Evolutionary conservation across 352 stramenopile genomes (phyloP).

Genomic region (Pythium insidiosum): DNA sequence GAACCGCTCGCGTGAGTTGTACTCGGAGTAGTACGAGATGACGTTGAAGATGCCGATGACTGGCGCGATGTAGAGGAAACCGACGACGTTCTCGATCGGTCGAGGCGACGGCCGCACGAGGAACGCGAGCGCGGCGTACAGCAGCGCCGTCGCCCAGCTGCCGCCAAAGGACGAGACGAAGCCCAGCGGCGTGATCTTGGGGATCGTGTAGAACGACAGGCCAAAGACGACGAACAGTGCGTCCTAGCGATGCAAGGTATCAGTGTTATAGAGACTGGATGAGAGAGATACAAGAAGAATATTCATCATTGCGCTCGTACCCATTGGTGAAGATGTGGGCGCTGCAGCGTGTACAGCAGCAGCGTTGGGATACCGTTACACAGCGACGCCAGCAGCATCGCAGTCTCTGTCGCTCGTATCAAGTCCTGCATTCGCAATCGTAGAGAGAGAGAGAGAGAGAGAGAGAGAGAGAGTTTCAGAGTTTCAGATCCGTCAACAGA

Average conservation of each 20-base stretch:
- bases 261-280: not conserved
- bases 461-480: no score
- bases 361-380: slow-evolving; percentile 65
- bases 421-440: slow-evolving; percentile 29
- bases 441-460: not conserved
- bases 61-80: slow-evolving; percentile 57
- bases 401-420: slow-evolving; percentile 47
- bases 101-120: slow-evolving; percentile 34
- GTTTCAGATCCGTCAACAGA: no score
- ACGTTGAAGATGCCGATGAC: slow-evolving; percentile 82
- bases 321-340: slow-evolving; percentile 72
- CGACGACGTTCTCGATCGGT: slow-evolving; percentile 42
- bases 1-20: slow-evolving; percentile 75
- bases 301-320: slow-evolving; percentile 17
- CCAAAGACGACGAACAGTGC: slow-evolving; percentile 79
- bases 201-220: slow-evolving; percentile 80
- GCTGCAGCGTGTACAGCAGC: slow-evolving; percentile 60
- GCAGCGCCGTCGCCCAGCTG: slow-evolving; percentile 50
- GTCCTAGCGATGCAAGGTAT: slow-evolving; percentile 25
- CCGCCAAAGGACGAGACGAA: slow-evolving; percentile 69
- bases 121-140: slow-evolving; percentile 52
- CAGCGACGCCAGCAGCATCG: slow-evolving; percentile 67
- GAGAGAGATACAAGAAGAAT: not conserved
- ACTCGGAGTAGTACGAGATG: slow-evolving; percentile 83
- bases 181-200: slow-evolving; percentile 74